Base-by-base conservation (phyloP, 2,329 filamentous ascomycete genomes). In the Dryadomyces quercus-mongolicae region DNA sequence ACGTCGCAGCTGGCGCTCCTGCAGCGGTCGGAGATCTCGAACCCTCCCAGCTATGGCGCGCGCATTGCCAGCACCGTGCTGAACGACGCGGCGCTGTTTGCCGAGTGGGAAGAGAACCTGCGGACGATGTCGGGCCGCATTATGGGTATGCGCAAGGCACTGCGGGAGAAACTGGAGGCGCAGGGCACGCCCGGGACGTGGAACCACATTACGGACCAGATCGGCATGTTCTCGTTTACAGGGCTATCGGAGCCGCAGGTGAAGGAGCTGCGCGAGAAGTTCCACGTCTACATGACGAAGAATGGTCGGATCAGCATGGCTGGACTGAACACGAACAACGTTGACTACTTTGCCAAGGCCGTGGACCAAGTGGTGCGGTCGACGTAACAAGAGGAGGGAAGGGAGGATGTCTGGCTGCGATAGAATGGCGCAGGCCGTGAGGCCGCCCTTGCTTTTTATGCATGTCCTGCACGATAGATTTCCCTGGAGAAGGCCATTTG, bases 281-380 rank as follows among this genome's bases (percentile, higher is more conserved):
- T 76, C 56, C 88, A 93, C 68, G 77, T 93, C 53, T 93, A 93
- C 73, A 91, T 92, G 81, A 97, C 92, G 61, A 96, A 96, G 81
- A 98, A 98, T 66, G 93, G 93, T 21, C 86, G 93, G 50, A 95
- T 97, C 71, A 94, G 88, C 67, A 97, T 98, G 92, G 93, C 93
- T 5, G 93, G 93, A n/a, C 73, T 97, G 61, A 97, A 97, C 70
- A 86, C 88, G 25, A 74, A 84, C 64, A 98, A 97, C 67, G 77
- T 97, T 56, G 89, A 95, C 54, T 95, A 96, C 72, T 87, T 97
- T 64, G 93, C 91, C 49, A 84, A 86, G 69, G 89, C 92, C 1
- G 81, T 97, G 13, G 86, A 96, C 67, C 86, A 85, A 69, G 87
- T 92, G 36, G 88, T 97, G 25, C 72, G 80, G 60, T 78, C 78